Conservation (phyloP, 257 asterid genomes). For the Ilex asprella region DNA sequence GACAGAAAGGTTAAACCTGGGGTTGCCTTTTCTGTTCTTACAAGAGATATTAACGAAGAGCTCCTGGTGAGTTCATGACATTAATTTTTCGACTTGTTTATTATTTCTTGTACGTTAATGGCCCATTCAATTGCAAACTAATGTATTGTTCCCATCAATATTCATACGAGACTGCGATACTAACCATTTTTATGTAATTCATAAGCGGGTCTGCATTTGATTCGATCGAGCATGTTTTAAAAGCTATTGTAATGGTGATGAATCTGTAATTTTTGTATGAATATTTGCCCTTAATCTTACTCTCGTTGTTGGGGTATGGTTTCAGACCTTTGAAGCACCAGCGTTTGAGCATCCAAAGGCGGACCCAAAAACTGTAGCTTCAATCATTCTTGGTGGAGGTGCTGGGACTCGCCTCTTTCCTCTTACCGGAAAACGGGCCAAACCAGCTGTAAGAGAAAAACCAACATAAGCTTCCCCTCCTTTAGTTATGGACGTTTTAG, state of each 20-base stretch:
- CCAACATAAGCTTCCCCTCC: neutral
- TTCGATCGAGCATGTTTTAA: too few relatives aligned
- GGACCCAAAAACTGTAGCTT: constrained; percentile 75
- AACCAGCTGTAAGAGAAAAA: constrained; percentile 75
- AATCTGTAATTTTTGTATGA: neutral
- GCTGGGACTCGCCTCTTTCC: constrained; percentile 99
- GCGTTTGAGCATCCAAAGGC: constrained; percentile 33
- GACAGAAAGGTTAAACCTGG: constrained; percentile 38
- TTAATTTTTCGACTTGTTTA: too few relatives aligned
- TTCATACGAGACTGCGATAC: too few relatives aligned
- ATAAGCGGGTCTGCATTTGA: too few relatives aligned
- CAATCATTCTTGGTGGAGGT: constrained; percentile 87
- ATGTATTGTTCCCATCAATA: too few relatives aligned
- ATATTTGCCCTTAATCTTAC: neutral
- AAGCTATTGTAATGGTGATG: too few relatives aligned
- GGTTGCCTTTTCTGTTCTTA: constrained; percentile 52
- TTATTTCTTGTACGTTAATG: too few relatives aligned
- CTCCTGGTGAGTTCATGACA: constrained; percentile 33
- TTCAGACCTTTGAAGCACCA: constrained; percentile 49
- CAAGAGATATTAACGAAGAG: constrained; percentile 64
- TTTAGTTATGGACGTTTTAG: too few relatives aligned
- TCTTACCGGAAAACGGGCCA: constrained; percentile 86
- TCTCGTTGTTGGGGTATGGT: constrained; percentile 3
- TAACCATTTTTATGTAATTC: too few relatives aligned
- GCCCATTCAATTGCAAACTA: too few relatives aligned